Conservation (phyloP, 169 alveolate genomes). For the Cystoisospora suis region DNA sequence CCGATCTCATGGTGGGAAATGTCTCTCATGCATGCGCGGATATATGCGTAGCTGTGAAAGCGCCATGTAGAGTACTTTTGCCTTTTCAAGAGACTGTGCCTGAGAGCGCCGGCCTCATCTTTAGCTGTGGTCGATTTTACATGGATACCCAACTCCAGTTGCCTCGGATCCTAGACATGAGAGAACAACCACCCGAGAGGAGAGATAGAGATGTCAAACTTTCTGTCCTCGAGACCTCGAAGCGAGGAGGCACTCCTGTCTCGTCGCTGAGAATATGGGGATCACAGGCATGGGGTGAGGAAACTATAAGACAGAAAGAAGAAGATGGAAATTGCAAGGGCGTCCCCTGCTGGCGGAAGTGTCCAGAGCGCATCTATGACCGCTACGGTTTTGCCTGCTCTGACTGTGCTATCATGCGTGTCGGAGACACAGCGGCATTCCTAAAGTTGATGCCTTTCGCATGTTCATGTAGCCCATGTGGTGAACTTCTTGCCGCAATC, state of each 20-base stretch:
- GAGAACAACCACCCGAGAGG: background rate
- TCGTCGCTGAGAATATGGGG: too few relatives aligned
- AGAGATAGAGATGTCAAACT: background rate
- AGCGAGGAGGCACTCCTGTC: background rate
- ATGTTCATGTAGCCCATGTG: background rate
- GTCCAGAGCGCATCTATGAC: background rate
- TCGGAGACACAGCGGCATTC: slow-evolving; percentile 1
- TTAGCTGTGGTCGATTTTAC: background rate
- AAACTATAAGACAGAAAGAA: background rate
- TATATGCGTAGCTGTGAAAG: background rate
- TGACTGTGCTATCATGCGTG: background rate
- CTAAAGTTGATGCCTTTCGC: background rate
- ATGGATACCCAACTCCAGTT: background rate
- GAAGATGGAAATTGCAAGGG: background rate
- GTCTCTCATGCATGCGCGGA: background rate
- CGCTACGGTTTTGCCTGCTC: background rate
- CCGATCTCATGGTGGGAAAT: slow-evolving; percentile 1
- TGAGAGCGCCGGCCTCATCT: background rate
- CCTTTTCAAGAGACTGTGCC: background rate
- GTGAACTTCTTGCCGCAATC: slow-evolving; percentile 12
- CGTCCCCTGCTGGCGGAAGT: background rate
- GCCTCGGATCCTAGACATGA: background rate
- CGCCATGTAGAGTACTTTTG: background rate
- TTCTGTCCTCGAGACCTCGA: background rate
- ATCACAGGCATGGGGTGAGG: too few relatives aligned